These are phyloP conservation scores for Backusella luteola DNA, from an alignment of 192 early-diverging fungal genomes.

Conservation along the genomic window DNA sequence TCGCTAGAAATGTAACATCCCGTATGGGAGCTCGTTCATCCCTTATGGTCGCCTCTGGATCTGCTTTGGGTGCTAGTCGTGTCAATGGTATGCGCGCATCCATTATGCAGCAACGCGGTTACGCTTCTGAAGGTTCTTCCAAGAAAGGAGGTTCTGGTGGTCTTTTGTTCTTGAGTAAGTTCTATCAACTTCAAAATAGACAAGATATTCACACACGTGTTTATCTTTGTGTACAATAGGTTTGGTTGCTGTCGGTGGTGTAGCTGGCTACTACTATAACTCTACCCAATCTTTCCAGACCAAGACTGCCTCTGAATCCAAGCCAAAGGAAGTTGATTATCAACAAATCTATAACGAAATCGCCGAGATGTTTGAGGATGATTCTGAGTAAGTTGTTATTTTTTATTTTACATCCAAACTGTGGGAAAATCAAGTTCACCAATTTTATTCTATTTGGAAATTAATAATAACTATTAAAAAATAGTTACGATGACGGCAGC, in stretches of 20 bases:
- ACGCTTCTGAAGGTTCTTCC: slow-evolving; percentile 4
- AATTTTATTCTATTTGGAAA: background rate
- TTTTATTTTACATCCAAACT: background rate
- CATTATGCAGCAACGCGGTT: slow-evolving; percentile 7
- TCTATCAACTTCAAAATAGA: background rate
- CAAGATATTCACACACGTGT: background rate
- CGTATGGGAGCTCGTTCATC: slow-evolving; percentile 5
- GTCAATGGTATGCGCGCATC: background rate
- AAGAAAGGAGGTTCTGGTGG: slow-evolving; percentile 18
- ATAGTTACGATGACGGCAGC: slow-evolving; percentile 70
- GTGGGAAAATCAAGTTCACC: slow-evolving; percentile 4
- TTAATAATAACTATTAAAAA: background rate
- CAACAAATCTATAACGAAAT: slow-evolving; percentile 74
- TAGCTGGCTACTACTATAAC: slow-evolving; percentile 51
- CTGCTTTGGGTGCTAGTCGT: slow-evolving; percentile 1
- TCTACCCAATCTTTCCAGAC: slow-evolving; percentile 15
- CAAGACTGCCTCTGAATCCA: slow-evolving; percentile 17
- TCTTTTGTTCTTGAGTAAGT: slow-evolving; percentile 7
- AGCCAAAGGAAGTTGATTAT: slow-evolving; percentile 62
- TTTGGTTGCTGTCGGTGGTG: slow-evolving; percentile 45
- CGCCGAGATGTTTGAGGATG: slow-evolving; percentile 71
- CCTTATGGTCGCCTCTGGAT: slow-evolving; percentile 8
- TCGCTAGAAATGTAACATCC: background rate
- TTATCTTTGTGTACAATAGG: slow-evolving; percentile 16
- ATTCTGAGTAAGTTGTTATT: slow-evolving; percentile 40